A percentile compares a stretch with the other conserved stretches of the same genome.
These are phyloP conservation scores for Lepidopterella palustris DNA, from an alignment of 495 filamentous ascomycete species.

Conservation along the genomic window DNA sequence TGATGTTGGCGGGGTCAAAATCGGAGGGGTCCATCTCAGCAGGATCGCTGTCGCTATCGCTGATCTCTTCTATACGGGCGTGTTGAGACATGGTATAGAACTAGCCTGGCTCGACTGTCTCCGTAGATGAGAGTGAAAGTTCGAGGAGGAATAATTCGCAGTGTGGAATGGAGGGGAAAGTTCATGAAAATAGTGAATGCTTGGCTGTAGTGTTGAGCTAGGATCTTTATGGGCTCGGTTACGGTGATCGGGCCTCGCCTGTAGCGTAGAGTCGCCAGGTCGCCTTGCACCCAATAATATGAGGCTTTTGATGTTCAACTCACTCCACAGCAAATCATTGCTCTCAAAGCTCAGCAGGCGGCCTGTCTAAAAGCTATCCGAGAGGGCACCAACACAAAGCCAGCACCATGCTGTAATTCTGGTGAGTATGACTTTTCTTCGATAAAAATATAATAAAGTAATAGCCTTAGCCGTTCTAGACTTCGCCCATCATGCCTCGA, in stretches of 20 bases:
- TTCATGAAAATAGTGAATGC: background rate
- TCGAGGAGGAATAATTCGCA: no score
- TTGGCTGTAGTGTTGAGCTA: background rate
- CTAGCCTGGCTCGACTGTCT: no score
- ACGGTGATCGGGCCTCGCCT: background rate
- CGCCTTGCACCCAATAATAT: background rate
- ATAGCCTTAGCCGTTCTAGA: no score
- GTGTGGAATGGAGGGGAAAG: no score
- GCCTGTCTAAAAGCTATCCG: no score
- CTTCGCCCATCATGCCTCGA: background rate
- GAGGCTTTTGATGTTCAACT: no score
- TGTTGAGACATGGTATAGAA: constrained; percentile 63
- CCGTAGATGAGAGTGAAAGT: no score
- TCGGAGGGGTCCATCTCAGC: constrained; percentile 65
- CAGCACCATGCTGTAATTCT: no score
- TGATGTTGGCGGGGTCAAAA: constrained; percentile 40
- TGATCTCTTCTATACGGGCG: constrained; percentile 83
- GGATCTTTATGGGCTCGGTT: background rate
- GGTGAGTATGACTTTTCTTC: no score
- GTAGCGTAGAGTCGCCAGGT: background rate
- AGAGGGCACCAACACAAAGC: no score
- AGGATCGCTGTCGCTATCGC: constrained; percentile 58
- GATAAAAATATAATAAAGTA: no score
- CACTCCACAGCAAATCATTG: background rate
- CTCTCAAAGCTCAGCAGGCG: background rate